These are phyloP conservation scores for Exutisphaerella laricina DNA, from an alignment of 2,329 filamentous ascomycete species.

Conservation along the genomic window DNA sequence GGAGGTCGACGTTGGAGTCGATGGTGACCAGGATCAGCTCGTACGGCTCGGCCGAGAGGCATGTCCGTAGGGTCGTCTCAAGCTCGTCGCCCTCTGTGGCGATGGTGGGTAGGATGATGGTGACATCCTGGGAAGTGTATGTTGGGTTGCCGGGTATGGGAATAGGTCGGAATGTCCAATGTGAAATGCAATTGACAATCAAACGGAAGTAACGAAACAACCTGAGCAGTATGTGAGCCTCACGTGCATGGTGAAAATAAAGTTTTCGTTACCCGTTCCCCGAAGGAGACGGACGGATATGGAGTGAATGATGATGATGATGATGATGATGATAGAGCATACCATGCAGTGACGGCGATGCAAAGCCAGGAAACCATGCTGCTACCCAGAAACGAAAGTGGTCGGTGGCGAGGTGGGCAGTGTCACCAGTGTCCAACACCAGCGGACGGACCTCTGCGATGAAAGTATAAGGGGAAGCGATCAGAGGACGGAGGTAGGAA, in stretches of 20 bases:
- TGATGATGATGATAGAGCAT: conserved; percentile 23
- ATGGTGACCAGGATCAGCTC: conserved; percentile 85
- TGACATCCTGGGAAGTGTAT: conserved; percentile 77
- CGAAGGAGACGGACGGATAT: conserved; percentile 4
- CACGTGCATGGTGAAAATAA: conserved; percentile 21
- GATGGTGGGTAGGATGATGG: conserved; percentile 89
- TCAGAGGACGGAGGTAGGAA: conserved; percentile 23
- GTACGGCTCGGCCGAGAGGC: conserved; percentile 62
- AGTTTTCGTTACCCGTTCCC: conserved; percentile 19
- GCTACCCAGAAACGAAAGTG: conserved; percentile 31
- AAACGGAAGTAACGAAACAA: conserved; percentile 82
- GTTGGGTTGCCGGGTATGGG: conserved; percentile 75
- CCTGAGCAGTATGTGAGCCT: conserved; percentile 47
- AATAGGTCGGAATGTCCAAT: conserved; percentile 81
- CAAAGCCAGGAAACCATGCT: conserved; percentile 33
- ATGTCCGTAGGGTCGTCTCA: conserved; percentile 71
- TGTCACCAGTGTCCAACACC: no score
- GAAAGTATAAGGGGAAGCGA: conserved; percentile 23
- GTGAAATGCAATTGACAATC: conserved; percentile 76
- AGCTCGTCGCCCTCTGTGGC: conserved; percentile 81
- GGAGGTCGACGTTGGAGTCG: conserved; percentile 62
- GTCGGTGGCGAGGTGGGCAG: conserved; percentile 23
- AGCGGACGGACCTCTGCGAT: conserved; percentile 21
- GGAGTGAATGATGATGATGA: background rate
- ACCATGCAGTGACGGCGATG: conserved; percentile 32